These are phyloP conservation scores for Colletotrichum navitas DNA, from an alignment of 2,329 filamentous ascomycete genomes.

Conservation along the genomic window DNA sequence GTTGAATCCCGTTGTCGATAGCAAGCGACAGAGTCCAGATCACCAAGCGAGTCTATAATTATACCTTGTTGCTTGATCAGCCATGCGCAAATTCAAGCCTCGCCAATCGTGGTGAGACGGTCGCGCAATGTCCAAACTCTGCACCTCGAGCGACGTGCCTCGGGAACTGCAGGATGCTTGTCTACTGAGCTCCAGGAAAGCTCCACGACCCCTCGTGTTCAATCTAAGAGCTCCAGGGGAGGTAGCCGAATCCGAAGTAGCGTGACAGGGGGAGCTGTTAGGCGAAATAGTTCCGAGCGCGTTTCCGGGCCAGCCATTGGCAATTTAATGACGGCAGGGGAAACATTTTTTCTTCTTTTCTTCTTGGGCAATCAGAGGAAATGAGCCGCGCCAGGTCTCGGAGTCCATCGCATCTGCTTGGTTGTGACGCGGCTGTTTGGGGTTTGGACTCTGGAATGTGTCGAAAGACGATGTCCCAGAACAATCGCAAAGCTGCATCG, in stretches of 20 bases:
- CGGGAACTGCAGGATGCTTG: neutral
- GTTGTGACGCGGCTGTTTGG: neutral
- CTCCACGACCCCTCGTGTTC: conserved; percentile 36
- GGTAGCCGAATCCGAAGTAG: conserved; percentile 38
- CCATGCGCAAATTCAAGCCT: neutral
- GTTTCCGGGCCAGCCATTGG: conserved; percentile 40
- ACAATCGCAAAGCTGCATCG: neutral
- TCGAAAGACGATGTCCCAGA: neutral
- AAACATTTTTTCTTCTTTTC: conserved; percentile 7
- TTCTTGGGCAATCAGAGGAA: conserved; percentile 21
- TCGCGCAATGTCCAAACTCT: conserved; percentile 8
- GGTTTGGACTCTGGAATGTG: neutral
- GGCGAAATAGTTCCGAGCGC: conserved; percentile 39
- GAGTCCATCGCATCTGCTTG: conserved; percentile 11
- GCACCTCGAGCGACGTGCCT: neutral
- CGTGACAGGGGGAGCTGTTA: conserved; percentile 38
- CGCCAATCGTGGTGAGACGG: conserved; percentile 14
- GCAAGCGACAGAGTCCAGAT: neutral
- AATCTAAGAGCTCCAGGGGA: conserved; percentile 36
- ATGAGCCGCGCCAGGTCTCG: conserved; percentile 21
- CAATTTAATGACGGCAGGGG: conserved; percentile 35
- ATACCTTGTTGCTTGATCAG: neutral
- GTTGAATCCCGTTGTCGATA: neutral
- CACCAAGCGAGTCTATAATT: conserved; percentile 4
- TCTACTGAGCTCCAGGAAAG: conserved; percentile 17